Evolutionary conservation across 2,329 filamentous ascomycete species (phyloP), one percentile per base, ranked within the genome.

Genomic region (Cladophialophora bantiana): DNA sequence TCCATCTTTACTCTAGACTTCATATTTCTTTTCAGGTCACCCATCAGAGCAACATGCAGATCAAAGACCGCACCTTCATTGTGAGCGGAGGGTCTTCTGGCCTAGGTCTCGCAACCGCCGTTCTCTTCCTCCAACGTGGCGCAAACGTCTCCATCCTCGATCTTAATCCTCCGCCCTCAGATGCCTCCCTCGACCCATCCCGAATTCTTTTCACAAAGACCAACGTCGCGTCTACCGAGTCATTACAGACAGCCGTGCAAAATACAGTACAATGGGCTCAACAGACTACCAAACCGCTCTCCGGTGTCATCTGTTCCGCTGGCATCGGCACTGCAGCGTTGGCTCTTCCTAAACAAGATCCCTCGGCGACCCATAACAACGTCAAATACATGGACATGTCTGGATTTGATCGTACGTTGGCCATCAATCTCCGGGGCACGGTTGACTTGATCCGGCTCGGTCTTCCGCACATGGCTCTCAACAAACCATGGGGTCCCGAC

Each of bases 381-480:
- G 65, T 68, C 13, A 68, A 69, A 45, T 70, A 70, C 59, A 80
- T 84, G 71, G 88, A 88, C 62, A 84, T 83, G 3, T 80, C 85
- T 32, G 85, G 84, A 9, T 89, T 89, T 70, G 82, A 88, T 68
- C 78, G 78, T 7, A 83, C 88, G 13, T 87, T 89, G 70, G 76
- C 80, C 58, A 76, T 74, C 57, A 74, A 73, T 50, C 57, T 74
- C n/a, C 68, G 72, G 20, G 73, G 73, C 48, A 74, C 72, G 7
- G 71, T 74, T 13, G 73, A 74, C 31, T 58, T 74, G 18, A 72
- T 74, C 58, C 68, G 73, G 26, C 62, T 72, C n/a, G 64, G 64
- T 15, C 40, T 74, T 31, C 73, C 73, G 18, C 72, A 73, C 56
- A 63, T 74, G 55, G 70, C 70, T 2, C 62, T 68, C 4, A 69